phyloP scores from a whole-genome alignment of 148 eudicot genomes.

The Vaccinium darrowii region DNA sequence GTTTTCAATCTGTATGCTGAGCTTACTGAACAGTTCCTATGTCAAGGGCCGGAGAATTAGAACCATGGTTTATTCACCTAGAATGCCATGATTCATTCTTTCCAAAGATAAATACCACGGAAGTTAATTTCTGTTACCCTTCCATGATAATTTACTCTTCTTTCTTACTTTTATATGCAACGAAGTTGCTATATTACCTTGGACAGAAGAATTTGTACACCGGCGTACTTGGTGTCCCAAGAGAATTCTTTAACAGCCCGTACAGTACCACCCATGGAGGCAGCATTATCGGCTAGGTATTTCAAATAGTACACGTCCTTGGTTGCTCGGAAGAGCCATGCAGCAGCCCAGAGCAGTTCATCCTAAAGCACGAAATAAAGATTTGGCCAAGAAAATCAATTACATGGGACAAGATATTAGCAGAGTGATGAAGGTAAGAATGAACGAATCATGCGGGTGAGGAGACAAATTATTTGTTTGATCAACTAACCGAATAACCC shows the following conservation, averaged over 20 bases:
- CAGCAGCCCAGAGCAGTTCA: constrained; percentile 89
- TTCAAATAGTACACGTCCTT: constrained; percentile 62
- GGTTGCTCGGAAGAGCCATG: constrained; percentile 84
- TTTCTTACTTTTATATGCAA: not conserved
- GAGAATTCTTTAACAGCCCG: constrained; percentile 72
- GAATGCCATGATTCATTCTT: not conserved
- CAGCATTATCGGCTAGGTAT: constrained; percentile 64
- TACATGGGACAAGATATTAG: not conserved
- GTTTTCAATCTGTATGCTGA: not conserved
- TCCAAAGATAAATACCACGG: not conserved
- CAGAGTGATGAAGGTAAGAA: not conserved
- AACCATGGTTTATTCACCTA: not conserved
- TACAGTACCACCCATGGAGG: constrained; percentile 77
- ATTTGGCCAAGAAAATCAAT: not conserved
- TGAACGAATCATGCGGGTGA: too few species aligned
- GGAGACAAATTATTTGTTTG: not conserved
- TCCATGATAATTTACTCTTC: not conserved
- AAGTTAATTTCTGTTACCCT: not conserved
- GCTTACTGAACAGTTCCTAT: not conserved
- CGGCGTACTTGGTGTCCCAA: constrained; percentile 87
- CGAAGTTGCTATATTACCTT: constrained; percentile 37
- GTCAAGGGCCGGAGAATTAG: not conserved
- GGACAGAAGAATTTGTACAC: constrained; percentile 67
- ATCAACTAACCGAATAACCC: constrained; percentile 57
- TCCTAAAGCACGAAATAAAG: constrained; percentile 36